phyloP scores from a whole-genome alignment of 208 protist genomes.

The Leishmania tarentolae region DNA sequence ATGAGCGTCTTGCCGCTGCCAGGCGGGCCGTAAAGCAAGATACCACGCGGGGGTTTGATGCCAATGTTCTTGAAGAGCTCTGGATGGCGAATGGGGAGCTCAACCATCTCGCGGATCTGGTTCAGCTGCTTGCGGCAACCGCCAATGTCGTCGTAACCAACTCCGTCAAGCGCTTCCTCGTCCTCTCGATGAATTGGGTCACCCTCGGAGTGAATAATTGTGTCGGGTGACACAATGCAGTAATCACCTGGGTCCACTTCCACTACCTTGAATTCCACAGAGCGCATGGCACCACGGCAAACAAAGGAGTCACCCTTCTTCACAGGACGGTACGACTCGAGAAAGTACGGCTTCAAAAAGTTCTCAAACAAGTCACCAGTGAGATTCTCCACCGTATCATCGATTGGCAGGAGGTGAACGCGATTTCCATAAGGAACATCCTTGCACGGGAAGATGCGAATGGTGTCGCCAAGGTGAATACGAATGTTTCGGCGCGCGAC shows the following conservation, averaged over 20 bases:
- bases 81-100: constrained; percentile 99
- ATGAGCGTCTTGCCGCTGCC: constrained; percentile 99
- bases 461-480: constrained; percentile 98
- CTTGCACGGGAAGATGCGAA: constrained; percentile 95
- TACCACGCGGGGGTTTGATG: constrained; percentile 96
- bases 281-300: constrained; percentile 96
- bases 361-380: constrained; percentile 99
- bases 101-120: constrained; percentile 99
- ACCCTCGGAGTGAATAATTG: constrained; percentile 99
- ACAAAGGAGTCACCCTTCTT: constrained; percentile 99
- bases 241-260: constrained; percentile 98
- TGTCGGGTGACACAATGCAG: constrained; percentile 99
- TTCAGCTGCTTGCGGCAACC: constrained; percentile 98
- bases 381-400: constrained; percentile 99
- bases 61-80: constrained; percentile 99
- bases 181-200: constrained; percentile 99
- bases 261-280: constrained; percentile 99
- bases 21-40: constrained; percentile 99
- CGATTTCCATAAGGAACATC: constrained; percentile 98
- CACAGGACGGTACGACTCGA: constrained; percentile 99
- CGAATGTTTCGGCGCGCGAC: constrained; percentile 99
- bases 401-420: constrained; percentile 99
- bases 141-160: constrained; percentile 99
- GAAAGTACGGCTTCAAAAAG: constrained; percentile 99
- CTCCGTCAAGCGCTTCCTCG: constrained; percentile 96